These are phyloP conservation scores for Rheum nobile DNA, from an alignment of 148 eudicot species.

Conservation along the genomic window DNA sequence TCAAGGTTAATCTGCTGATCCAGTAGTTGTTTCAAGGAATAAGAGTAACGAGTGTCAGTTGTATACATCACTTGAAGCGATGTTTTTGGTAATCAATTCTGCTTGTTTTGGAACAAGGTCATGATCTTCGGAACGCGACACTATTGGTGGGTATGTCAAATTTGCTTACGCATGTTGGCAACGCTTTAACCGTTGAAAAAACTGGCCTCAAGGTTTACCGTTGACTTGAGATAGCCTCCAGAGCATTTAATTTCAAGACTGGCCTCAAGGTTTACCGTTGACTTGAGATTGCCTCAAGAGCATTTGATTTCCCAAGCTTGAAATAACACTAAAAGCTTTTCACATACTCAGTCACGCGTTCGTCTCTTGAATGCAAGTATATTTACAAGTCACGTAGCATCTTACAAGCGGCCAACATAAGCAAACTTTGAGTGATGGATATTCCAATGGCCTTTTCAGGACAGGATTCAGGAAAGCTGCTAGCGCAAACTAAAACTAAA, in stretches of 20 bases:
- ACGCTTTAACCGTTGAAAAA: background rate
- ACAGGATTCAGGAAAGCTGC: background rate
- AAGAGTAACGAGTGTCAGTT: background rate
- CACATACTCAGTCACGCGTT: too few species aligned
- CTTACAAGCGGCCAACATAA: background rate
- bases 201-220: background rate
- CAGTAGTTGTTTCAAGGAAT: background rate
- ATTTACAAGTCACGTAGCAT: constrained; percentile 1
- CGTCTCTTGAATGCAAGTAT: background rate
- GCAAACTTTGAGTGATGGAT: background rate
- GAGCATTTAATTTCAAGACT: background rate
- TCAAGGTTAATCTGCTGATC: background rate
- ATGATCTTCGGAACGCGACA: background rate
- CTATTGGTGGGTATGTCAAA: background rate
- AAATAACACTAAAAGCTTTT: background rate
- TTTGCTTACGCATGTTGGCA: background rate
- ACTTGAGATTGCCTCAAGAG: too few species aligned
- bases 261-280: too few species aligned
- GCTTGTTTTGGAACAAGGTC: background rate
- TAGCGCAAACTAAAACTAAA: background rate
- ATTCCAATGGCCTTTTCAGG: background rate
- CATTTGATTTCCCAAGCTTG: background rate
- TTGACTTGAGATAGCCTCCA: too few species aligned
- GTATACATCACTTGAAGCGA: background rate
- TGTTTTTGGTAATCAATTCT: background rate